Conservation (phyloP, 805 yeast genomes). For the Starmerella floris region DNA sequence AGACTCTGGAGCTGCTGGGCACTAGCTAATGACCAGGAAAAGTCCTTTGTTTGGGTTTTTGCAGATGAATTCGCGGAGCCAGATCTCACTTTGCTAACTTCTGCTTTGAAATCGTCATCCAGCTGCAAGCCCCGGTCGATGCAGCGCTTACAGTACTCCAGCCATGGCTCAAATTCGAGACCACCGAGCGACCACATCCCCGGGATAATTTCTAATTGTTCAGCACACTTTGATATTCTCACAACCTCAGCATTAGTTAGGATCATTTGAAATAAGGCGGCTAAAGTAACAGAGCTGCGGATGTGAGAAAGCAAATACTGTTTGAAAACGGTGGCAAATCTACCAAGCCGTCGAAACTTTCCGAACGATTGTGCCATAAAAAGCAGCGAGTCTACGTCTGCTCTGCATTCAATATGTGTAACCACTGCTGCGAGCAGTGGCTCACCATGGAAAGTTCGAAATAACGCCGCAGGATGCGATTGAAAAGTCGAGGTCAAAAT, state of each 20-base stretch:
- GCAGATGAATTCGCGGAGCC: neutral
- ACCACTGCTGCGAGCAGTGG: conserved; percentile 7
- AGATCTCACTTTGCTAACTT: neutral
- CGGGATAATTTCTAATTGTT: neutral
- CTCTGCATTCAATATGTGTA: neutral
- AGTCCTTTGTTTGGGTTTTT: neutral
- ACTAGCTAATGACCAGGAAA: neutral
- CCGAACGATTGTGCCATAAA: conserved; percentile 3
- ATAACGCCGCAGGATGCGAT: conserved; percentile 2
- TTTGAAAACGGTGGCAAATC: conserved; percentile 1
- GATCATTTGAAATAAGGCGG: conserved; percentile 5
- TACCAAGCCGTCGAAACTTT: conserved; percentile 4
- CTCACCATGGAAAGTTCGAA: conserved; percentile 8
- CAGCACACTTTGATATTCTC: neutral
- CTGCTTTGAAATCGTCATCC: neutral
- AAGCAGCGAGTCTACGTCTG: conserved; percentile 1
- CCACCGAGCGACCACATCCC: conserved; percentile 6
- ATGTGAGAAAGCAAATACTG: neutral
- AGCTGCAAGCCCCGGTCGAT: neutral
- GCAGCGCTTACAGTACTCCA: conserved; percentile 1
- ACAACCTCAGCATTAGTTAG: conserved; percentile 9
- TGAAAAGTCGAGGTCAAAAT: neutral
- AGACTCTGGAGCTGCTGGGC: neutral
- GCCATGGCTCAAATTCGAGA: conserved; percentile 4
- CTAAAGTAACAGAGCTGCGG: conserved; percentile 2